Evolutionary conservation across 2,329 filamentous ascomycete species (phyloP).

Genomic region (Botrytis hyacinthi): DNA sequence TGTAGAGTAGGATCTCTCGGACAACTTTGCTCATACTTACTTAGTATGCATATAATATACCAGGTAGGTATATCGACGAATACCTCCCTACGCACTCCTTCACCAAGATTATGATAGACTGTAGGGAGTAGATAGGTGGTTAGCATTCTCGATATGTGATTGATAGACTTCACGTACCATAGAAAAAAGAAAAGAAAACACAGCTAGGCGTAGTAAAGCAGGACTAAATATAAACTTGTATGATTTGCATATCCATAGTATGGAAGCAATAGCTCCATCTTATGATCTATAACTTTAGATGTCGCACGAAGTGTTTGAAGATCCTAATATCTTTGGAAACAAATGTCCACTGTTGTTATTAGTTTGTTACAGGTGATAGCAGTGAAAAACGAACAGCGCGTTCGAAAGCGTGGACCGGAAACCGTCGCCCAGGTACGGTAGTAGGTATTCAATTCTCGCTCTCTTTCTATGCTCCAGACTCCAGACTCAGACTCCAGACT

Average conservation of each 20-base stretch:
- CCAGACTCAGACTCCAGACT: background rate
- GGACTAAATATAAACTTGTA: background rate
- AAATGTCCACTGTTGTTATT: background rate
- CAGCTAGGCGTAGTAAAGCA: background rate
- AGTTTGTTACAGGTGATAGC: background rate
- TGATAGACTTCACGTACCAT: background rate
- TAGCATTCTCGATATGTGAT: background rate
- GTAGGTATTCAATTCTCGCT: no score
- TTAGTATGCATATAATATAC: background rate
- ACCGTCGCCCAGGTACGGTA: no score
- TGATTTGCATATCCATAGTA: background rate
- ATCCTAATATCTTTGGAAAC: background rate
- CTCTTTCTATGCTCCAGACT: background rate
- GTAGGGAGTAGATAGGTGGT: no score
- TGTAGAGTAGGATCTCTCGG: background rate
- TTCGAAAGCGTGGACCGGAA: background rate
- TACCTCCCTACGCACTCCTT: background rate
- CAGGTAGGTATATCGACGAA: background rate
- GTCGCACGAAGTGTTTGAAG: constrained; percentile 11
- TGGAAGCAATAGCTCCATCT: background rate
- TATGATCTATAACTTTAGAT: background rate
- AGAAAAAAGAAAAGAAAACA: background rate
- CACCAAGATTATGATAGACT: background rate
- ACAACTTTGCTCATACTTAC: background rate
- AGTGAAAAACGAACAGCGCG: background rate